Percentiles rank a stretch among this genome's conserved stretches.
Conservation (phyloP, 129 eudicot species). For the Lonicera japonica region DNA sequence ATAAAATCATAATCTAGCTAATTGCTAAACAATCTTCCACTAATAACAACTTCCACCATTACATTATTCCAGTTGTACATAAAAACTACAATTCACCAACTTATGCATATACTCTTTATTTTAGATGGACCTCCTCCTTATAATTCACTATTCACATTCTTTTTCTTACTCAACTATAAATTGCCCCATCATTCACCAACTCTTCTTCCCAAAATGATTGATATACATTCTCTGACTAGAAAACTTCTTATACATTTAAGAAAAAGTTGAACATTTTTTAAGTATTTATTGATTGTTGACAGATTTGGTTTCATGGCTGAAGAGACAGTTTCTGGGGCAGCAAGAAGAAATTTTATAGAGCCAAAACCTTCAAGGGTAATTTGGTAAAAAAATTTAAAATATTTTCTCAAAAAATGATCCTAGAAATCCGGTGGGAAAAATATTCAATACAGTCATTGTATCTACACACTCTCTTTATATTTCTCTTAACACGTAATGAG, state of each 20-base stretch:
- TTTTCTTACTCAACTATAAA: neutral
- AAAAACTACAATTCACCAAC: conserved; percentile 2
- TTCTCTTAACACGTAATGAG: too few relatives aligned
- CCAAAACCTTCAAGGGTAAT: neutral
- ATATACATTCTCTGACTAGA: neutral
- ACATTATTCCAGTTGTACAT: neutral
- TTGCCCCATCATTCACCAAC: neutral
- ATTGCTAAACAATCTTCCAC: neutral
- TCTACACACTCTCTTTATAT: neutral
- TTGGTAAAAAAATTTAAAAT: neutral
- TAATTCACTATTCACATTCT: neutral
- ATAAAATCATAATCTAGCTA: neutral
- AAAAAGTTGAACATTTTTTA: neutral
- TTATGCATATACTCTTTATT: conserved; percentile 1
- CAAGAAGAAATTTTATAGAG: neutral
- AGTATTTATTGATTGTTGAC: neutral
- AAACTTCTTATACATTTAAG: neutral
- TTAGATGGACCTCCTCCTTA: neutral
- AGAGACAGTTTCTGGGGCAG: neutral
- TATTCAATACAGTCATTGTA: neutral
- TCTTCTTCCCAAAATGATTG: neutral
- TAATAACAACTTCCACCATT: conserved; percentile 3
- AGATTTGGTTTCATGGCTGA: neutral
- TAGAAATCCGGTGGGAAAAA: neutral
- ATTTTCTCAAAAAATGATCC: neutral